Conservation (phyloP, 1,284 basidiomycete genomes). For the Microbotryum saponariae region DNA sequence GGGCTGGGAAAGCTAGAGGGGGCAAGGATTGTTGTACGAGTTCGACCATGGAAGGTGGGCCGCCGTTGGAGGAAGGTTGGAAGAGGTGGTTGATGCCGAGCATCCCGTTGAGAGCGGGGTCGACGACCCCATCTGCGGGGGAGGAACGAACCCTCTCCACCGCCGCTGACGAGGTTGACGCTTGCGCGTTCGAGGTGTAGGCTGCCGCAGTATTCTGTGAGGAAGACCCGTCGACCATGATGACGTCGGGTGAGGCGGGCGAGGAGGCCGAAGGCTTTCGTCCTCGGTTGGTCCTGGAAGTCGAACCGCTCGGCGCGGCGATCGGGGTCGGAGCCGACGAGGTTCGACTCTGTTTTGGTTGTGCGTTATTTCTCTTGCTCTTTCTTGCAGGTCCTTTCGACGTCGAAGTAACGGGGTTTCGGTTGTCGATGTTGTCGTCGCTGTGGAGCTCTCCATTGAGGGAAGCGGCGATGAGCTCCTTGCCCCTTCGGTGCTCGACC, state of each 20-base stretch:
- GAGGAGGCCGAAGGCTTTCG: neutral
- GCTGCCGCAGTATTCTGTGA: too few species aligned
- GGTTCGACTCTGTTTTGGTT: neutral
- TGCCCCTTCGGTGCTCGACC: slow-evolving; percentile 14
- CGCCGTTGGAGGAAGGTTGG: neutral
- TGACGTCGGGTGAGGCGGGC: neutral
- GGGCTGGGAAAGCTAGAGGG: neutral
- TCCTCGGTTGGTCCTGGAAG: neutral
- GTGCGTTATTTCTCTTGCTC: too few species aligned
- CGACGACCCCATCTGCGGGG: neutral
- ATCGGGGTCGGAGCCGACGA: neutral
- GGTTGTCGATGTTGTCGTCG: neutral
- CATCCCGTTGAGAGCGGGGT: neutral
- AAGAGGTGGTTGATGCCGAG: neutral
- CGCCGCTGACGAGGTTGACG: neutral
- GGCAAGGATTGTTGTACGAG: too few species aligned
- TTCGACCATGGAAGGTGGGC: neutral
- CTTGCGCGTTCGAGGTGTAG: neutral
- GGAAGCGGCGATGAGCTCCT: slow-evolving; percentile 16
- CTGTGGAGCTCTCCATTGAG: slow-evolving; percentile 17
- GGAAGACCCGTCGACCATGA: too few species aligned
- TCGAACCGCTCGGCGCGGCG: neutral
- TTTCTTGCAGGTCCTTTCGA: neutral
- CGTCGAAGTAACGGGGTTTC: neutral
- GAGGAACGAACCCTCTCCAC: neutral